phyloP scores from a whole-genome alignment of 2,329 filamentous ascomycete genomes.

The Alternaria viburni region DNA sequence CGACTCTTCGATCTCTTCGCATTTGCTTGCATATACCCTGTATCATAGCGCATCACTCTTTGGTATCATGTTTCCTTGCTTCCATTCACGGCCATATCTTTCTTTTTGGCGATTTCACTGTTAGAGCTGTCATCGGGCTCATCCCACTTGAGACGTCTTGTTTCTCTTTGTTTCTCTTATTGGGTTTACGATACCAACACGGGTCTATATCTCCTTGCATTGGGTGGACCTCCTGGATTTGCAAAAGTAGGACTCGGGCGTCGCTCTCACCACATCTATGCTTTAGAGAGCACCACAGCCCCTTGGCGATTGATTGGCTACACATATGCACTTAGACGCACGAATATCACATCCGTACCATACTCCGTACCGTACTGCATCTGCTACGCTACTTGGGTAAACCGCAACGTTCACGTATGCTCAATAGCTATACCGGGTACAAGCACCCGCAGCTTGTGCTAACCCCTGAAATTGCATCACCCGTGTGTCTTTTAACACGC shows the following conservation, averaged over 20 bases:
- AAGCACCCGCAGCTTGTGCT: not conserved
- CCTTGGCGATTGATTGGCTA: conserved; percentile 23
- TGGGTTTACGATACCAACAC: conserved; percentile 29
- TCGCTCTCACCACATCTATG: conserved; percentile 11
- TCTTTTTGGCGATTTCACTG: conserved; percentile 19
- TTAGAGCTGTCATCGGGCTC: conserved; percentile 4
- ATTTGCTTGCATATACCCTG: conserved; percentile 26
- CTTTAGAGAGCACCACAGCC: conserved; percentile 26
- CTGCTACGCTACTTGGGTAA: not conserved
- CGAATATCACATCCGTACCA: conserved; percentile 24
- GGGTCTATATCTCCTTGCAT: conserved; percentile 14
- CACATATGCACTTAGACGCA: conserved; percentile 26
- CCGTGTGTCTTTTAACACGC: not conserved
- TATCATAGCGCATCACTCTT: conserved; percentile 27
- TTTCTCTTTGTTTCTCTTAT: conserved; percentile 12
- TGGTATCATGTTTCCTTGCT: conserved; percentile 15
- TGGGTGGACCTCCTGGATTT: conserved; percentile 17
- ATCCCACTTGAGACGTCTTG: conserved; percentile 14
- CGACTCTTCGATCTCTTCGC: conserved; percentile 10
- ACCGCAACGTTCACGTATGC: not conserved
- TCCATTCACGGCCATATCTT: conserved; percentile 17
- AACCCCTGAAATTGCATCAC: not conserved
- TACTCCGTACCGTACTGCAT: conserved; percentile 5
- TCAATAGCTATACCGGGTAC: not conserved
- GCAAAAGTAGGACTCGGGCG: conserved; percentile 24